Conservation (phyloP, 352 stramenopile species). For the Thraustochytrium striatum region DNA sequence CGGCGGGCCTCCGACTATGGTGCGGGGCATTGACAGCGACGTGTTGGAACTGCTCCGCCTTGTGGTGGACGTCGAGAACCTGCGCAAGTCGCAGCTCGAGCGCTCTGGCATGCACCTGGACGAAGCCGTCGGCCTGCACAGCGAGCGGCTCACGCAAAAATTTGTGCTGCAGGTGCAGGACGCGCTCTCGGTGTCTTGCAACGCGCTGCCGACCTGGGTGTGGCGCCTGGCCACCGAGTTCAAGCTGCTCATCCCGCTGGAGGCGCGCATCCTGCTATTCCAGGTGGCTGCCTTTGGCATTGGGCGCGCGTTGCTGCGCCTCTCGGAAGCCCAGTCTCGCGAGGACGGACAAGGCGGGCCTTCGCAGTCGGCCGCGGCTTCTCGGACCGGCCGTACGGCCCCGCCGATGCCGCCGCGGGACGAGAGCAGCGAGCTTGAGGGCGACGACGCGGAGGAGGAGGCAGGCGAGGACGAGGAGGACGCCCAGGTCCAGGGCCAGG, state of each 20-base stretch:
- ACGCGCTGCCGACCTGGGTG: slow-evolving; percentile 33
- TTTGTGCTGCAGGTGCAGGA: slow-evolving; percentile 36
- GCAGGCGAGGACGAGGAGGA: not conserved
- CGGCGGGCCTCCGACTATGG: too few species aligned
- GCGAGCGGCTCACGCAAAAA: slow-evolving; percentile 31
- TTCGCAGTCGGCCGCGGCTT: not conserved
- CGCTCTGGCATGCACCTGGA: too few species aligned
- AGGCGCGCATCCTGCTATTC: slow-evolving; percentile 36
- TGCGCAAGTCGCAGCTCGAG: too few species aligned
- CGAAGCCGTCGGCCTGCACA: slow-evolving; percentile 3
- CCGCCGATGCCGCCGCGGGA: not conserved
- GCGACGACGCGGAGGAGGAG: not conserved
- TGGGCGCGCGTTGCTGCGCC: not conserved
- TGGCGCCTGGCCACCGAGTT: slow-evolving; percentile 19
- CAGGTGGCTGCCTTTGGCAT: slow-evolving; percentile 32
- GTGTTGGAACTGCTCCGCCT: too few species aligned
- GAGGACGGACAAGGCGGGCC: not conserved
- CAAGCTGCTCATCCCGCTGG: slow-evolving; percentile 35
- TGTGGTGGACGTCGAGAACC: too few species aligned
- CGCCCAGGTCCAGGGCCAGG: not conserved
- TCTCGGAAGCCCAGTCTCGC: slow-evolving; percentile 1
- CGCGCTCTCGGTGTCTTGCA: slow-evolving; percentile 13
- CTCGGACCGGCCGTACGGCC: too few species aligned
- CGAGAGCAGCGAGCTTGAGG: not conserved
- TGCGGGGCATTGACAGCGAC: too few species aligned